A percentile compares a stretch with the other conserved stretches of the same genome.
These are phyloP conservation scores for Oryza rufipogon DNA, from an alignment of 176 grass and related monocot genomes.

Conservation along the genomic window DNA sequence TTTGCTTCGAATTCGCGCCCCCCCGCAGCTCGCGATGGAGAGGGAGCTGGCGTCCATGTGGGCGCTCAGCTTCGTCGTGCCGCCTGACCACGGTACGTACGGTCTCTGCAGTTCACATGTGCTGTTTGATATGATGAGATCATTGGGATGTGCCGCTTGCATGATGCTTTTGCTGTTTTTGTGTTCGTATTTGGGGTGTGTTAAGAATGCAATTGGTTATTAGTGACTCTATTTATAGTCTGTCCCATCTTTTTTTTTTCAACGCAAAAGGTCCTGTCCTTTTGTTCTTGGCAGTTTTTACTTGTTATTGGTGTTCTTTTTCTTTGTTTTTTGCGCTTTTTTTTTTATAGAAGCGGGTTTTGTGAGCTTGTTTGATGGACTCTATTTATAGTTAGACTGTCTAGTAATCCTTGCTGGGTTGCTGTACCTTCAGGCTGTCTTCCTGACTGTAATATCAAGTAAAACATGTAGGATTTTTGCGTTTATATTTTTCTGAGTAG, in stretches of 20 bases:
- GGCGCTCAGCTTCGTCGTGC: conserved; percentile 97
- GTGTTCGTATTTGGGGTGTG: background rate
- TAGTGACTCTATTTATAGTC: background rate
- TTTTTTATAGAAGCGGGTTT: conserved; percentile 2
- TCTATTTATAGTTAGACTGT: background rate
- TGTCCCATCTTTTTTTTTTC: background rate
- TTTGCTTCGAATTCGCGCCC: no score
- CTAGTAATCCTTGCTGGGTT: background rate
- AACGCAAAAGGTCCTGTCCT: background rate
- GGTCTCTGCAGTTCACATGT: background rate
- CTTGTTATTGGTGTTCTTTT: background rate
- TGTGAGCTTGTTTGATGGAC: background rate
- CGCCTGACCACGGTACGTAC: conserved; percentile 89
- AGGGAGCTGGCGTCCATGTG: conserved; percentile 95
- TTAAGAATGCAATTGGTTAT: conserved; percentile 10
- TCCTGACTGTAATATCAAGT: background rate
- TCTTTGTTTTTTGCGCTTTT: background rate
- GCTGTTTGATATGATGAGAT: background rate
- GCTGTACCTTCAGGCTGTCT: background rate
- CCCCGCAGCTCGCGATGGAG: conserved; percentile 79
- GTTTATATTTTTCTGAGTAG: background rate
- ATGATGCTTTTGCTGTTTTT: background rate
- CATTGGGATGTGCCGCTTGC: background rate
- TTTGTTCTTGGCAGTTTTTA: background rate
- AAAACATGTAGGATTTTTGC: background rate